A percentile compares a stretch with the other conserved stretches of the same genome.
Evolutionary conservation across 805 yeast genomes (phyloP).

Genomic region (Cyberlindnera mycetangii): DNA sequence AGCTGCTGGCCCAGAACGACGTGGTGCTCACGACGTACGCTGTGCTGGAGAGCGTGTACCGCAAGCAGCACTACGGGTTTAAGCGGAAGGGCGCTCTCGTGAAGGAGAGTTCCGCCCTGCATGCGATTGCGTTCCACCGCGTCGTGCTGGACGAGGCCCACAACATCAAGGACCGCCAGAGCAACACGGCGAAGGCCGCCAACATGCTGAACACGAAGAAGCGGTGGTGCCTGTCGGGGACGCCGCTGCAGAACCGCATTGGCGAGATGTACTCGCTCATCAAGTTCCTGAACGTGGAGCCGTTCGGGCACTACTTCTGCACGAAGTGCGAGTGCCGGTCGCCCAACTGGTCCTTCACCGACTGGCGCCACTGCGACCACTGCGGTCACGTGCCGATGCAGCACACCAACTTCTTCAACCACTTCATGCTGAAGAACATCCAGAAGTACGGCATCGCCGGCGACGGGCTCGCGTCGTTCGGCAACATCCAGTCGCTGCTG

Average conservation of each 20-base stretch:
- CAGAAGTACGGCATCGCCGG: conserved; percentile 81
- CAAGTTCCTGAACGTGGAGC: conserved; percentile 77
- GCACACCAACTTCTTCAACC: conserved; percentile 93
- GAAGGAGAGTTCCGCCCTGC: conserved; percentile 75
- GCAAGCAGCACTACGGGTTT: conserved; percentile 84
- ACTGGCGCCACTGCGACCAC: conserved; percentile 75
- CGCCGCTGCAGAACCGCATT: conserved; percentile 93
- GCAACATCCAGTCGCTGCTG: conserved; percentile 68
- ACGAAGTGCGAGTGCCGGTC: conserved; percentile 88
- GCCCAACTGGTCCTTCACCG: conserved; percentile 79
- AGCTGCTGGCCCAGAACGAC: conserved; percentile 62
- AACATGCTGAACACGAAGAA: conserved; percentile 67
- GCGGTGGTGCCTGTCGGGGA: conserved; percentile 92
- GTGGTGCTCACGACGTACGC: conserved; percentile 91
- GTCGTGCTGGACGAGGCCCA: conserved; percentile 96
- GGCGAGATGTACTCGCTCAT: conserved; percentile 95
- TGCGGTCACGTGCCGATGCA: conserved; percentile 95
- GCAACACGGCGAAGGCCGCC: conserved; percentile 92
- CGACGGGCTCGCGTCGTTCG: conserved; percentile 76
- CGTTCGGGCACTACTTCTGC: conserved; percentile 88
- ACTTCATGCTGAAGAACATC: conserved; percentile 90
- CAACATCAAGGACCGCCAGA: conserved; percentile 90
- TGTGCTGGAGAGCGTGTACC: conserved; percentile 79
- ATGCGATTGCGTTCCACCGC: conserved; percentile 71
- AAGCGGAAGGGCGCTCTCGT: conserved; percentile 66